Percentiles rank a stretch among this genome's conserved stretches.
Conservation (phyloP, 768 basidiomycete genomes). For the Panaeolus papilionaceus region DNA sequence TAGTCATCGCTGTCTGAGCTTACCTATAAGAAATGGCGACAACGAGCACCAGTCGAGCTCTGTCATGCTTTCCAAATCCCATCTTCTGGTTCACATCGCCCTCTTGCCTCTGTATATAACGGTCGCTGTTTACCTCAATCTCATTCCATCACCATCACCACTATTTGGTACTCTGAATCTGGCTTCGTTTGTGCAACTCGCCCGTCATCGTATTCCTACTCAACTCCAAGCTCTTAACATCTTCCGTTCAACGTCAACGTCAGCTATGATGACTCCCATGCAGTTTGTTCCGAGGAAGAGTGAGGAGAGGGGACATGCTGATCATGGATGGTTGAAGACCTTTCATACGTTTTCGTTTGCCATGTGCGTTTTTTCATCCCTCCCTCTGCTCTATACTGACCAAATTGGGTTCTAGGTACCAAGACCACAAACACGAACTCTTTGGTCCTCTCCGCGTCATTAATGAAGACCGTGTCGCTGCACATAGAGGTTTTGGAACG, state of each 20-base stretch:
- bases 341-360: conserved; percentile 88
- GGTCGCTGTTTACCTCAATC: conserved; percentile 41
- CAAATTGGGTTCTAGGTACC: conserved; percentile 51
- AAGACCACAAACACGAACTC: conserved; percentile 57
- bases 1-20: background rate
- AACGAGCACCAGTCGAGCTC: conserved; percentile 20
- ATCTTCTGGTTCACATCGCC: conserved; percentile 43
- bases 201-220: conserved; percentile 15
- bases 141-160: conserved; percentile 36
- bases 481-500: conserved; percentile 82
- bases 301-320: conserved; percentile 70
- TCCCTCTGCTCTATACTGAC: conserved; percentile 25
- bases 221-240: background rate
- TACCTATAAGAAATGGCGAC: background rate
- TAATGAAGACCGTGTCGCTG: conserved; percentile 89
- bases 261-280: conserved; percentile 34
- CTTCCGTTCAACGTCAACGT: background rate
- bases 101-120: conserved; percentile 48
- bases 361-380: conserved; percentile 42
- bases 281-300: conserved; percentile 61
- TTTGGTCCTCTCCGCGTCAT: conserved; percentile 87
- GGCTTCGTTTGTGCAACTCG: conserved; percentile 45
- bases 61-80: conserved; percentile 43
- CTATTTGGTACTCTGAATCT: conserved; percentile 44
- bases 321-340: conserved; percentile 89